Base-by-base conservation (phyloP, 805 yeast species). In the Vanderwaltozyma verrucispora region DNA sequence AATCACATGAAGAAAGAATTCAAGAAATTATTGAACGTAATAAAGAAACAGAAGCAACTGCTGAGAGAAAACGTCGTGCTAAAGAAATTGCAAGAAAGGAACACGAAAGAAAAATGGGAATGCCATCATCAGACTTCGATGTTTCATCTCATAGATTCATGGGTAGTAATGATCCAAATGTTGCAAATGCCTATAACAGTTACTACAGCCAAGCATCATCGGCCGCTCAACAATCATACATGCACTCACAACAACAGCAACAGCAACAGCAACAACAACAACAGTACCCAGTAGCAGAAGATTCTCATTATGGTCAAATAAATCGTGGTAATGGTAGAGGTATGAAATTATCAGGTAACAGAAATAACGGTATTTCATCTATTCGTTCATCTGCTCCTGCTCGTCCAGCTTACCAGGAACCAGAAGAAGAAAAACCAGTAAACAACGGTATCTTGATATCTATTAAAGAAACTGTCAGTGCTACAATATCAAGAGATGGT, bases 21-120 rank as follows among this genome's bases (percentile, higher is more conserved):
- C 97, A 92, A 68, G 96, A 92, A 59, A 88, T 92, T 59, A 92
- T 92, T 52, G 97, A 86, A 64, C 78, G 88, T 61, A 92, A 92
- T 68, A 92, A 92, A 65, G 98, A 92, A 65, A 67, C 84, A 53
- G 98, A 89, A 63, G 98, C 98, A 29, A 79, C 85, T 38, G 98
- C 92, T 64, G 96, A 89, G 63, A 80, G 97, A 64, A 89, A 89
- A 66, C 82, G 94, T 63, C 79, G 85, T 59, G 96, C 97, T 35
- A 85, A 82, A 60, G 94, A 83, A 55, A 80, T 83, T 44, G 94
- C 86, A 59, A 72, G 84, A 59, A 80, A 74, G 53, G 92, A 82
- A 58, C 71, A 61, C 33, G 60, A 55, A 34, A 56, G 60, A 36
- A 59, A 54, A 38, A 47, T 50, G 46, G 63, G 63, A 11, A 44